Conservation (phyloP, 805 yeast species). For the Starmerella geochares region DNA sequence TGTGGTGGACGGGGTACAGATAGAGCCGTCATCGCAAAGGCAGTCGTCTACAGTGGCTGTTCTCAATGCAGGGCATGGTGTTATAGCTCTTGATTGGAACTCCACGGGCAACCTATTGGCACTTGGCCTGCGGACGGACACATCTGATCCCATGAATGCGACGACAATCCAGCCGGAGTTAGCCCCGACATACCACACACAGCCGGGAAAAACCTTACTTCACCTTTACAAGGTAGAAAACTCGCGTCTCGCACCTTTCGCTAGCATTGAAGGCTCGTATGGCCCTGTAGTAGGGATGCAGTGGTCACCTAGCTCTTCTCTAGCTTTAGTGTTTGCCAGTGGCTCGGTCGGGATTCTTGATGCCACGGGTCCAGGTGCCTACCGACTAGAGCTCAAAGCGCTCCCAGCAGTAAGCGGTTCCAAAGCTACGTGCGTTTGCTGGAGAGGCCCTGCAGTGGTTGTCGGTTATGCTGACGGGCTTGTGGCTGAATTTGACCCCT, state of each 20-base stretch:
- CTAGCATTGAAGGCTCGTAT: constrained; percentile 27
- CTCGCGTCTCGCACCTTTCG: constrained; percentile 29
- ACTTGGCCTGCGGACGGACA: constrained; percentile 25
- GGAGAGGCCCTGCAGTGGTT: constrained; percentile 37
- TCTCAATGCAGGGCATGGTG: constrained; percentile 19
- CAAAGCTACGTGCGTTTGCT: constrained; percentile 37
- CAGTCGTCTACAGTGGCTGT: constrained; percentile 2
- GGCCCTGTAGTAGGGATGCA: constrained; percentile 13
- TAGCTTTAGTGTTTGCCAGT: background rate
- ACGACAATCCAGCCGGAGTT: background rate
- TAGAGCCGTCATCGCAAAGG: constrained; percentile 13
- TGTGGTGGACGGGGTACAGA: constrained; percentile 9
- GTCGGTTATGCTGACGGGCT: constrained; percentile 53
- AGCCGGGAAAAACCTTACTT: background rate
- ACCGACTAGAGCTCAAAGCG: constrained; percentile 32
- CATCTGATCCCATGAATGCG: constrained; percentile 33
- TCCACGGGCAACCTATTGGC: constrained; percentile 9
- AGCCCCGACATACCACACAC: background rate
- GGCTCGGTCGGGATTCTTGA: background rate
- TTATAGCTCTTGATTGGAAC: constrained; percentile 15
- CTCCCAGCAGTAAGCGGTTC: constrained; percentile 8
- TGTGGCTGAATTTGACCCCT: constrained; percentile 45
- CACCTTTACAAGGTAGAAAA: constrained; percentile 28
- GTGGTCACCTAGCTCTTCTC: background rate
- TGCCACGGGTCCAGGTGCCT: background rate